phyloP scores from a whole-genome alignment of 1,139 yeast genomes.

The Blastobotrys persicus region DNA sequence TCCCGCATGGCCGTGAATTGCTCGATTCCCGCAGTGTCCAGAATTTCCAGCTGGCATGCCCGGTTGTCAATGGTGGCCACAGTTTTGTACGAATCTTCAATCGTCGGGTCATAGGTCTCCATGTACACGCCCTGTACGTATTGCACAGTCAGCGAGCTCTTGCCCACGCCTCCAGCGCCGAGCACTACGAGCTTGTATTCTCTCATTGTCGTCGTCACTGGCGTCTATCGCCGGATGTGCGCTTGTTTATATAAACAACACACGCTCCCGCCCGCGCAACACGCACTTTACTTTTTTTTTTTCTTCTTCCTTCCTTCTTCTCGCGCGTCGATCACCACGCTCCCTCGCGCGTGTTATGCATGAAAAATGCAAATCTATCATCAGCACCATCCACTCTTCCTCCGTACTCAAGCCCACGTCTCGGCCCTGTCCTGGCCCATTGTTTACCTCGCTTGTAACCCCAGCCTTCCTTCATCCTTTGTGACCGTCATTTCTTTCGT shows the following conservation, averaged over 20 bases:
- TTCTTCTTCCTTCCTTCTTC: not conserved
- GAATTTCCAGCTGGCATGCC: constrained; percentile 42
- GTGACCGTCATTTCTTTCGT: too few species aligned
- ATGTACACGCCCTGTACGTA: constrained; percentile 51
- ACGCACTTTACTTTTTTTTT: not conserved
- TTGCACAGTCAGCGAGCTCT: constrained; percentile 73
- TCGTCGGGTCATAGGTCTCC: constrained; percentile 95
- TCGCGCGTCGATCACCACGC: constrained; percentile 3
- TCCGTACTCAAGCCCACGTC: too few species aligned
- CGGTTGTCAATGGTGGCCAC: constrained; percentile 40
- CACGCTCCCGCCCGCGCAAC: not conserved
- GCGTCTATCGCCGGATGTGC: too few species aligned
- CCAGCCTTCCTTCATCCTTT: too few species aligned
- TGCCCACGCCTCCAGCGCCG: constrained; percentile 98
- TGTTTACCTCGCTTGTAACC: too few species aligned
- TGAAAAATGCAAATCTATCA: constrained; percentile 4
- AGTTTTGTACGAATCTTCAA: constrained; percentile 58
- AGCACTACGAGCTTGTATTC: constrained; percentile 83
- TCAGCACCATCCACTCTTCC: too few species aligned
- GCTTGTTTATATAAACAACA: too few species aligned
- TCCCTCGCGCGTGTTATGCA: constrained; percentile 7
- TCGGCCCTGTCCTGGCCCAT: too few species aligned
- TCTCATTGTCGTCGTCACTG: too few species aligned
- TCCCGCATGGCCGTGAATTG: constrained; percentile 62
- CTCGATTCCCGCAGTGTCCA: constrained; percentile 49